These are phyloP conservation scores for Plantago lanceolata DNA, from an alignment of 305 asterid species.

Conservation along the genomic window DNA sequence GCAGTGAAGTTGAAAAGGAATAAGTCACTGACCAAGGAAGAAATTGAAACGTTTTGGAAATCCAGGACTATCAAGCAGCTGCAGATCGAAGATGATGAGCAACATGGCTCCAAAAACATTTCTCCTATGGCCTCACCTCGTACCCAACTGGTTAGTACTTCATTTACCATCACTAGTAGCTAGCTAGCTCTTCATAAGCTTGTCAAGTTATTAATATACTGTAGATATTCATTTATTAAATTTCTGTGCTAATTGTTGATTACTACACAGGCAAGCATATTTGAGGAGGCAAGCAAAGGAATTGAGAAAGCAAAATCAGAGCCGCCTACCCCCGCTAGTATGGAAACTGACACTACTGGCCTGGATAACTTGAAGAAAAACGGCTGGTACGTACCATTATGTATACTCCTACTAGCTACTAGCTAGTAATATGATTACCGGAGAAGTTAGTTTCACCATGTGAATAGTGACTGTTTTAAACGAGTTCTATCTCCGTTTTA, in stretches of 20 bases:
- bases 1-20: constrained; percentile 48
- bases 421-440: neutral
- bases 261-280: constrained; percentile 34
- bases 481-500: no score
- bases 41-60: constrained; percentile 68
- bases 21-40: constrained; percentile 64
- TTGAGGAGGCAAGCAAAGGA: constrained; percentile 28
- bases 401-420: no score
- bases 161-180: no score
- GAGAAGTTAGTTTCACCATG: no score
- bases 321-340: no score
- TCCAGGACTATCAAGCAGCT: constrained; percentile 30
- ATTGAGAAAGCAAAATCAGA: no score
- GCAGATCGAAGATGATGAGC: constrained; percentile 55
- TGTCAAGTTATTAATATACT: no score
- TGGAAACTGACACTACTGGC: constrained; percentile 23
- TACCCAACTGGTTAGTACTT: constrained; percentile 31
- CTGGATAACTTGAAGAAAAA: constrained; percentile 50
- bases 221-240: no score
- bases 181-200: no score
- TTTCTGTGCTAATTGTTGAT: no score
- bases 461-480: no score
- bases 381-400: constrained; percentile 65
- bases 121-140: constrained; percentile 46
- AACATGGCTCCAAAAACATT: constrained; percentile 36